A percentile compares a stretch with the other conserved stretches of the same genome.
Conservation (phyloP, 306 rosid species). For the Vigna radiata region DNA sequence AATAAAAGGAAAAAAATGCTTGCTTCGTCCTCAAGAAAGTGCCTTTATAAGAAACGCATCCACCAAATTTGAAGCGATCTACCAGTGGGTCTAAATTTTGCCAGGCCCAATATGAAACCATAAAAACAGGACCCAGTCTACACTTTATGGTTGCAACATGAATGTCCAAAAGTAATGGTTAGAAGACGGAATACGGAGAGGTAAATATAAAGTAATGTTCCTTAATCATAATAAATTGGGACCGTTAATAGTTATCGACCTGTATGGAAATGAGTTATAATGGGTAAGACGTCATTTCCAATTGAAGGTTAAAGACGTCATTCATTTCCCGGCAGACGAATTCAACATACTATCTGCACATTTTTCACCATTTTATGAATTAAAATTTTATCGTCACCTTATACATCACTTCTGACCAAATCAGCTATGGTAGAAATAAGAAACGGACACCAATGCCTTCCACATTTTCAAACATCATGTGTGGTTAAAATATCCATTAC, state of each 20-base stretch:
- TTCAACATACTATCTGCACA: background rate
- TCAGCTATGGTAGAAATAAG: background rate
- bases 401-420: too few species aligned
- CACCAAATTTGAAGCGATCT: background rate
- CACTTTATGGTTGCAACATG: background rate
- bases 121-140: background rate
- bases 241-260: too few species aligned
- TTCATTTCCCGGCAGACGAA: background rate
- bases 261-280: too few species aligned
- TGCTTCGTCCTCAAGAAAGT: slow-evolving; percentile 3
- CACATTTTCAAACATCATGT: too few species aligned
- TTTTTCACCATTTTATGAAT: background rate
- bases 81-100: background rate
- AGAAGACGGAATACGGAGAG: background rate
- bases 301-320: too few species aligned
- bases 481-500: too few species aligned
- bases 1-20: background rate
- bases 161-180: background rate
- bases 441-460: background rate
- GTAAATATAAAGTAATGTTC: background rate
- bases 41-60: background rate
- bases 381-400: background rate
- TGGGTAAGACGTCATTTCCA: background rate
- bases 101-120: background rate
- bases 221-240: too few species aligned